Evolutionary conservation across 176 grass and related monocot species (phyloP), one percentile per base, ranked within the genome.

Genomic region (Melocanna baccifera): DNA sequence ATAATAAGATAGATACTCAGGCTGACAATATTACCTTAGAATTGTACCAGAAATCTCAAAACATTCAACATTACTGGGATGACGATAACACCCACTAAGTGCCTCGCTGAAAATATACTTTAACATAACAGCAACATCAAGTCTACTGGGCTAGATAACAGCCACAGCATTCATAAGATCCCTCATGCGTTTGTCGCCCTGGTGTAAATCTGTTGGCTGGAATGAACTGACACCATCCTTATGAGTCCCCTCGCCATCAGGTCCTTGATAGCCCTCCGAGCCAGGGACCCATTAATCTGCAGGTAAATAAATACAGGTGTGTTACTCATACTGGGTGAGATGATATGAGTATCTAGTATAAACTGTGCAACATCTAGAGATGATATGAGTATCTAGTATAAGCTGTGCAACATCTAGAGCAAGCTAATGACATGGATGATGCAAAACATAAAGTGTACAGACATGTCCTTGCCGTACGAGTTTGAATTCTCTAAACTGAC

Each of bases 171-270:
- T 20, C 68, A 74, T 30, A 55, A 62, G 12, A 64, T 5, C 50
- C 9, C 37, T 85, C 40, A 91, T 64, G 89, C 85, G 86, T 91
- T 88, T 16, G 89, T 91, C 1, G 85, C 89, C 86, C 89, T 87
- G 40, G 89, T 91, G 63, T 88, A 88, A 59, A 91, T 91, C 86
- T 88, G 89, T 25, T 91, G 89, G 85, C 85, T 91, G 69, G 76
- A 81, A 88, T 87, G 85, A 26, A 87, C 86, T 2, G 75, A 45
- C 26, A 91, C 81, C 89, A 91, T 81, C 89, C 85, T 84, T 46
- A 91, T 88, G 5, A 88, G 81, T 1, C 85, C 89, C 50, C 53
- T 87, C 40, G 34, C 81, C 75, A 80, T 46, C 39, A 91, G 81
- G 28, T 91, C 85, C 80, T 91, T 87, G 69, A 91, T 91, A 2